Evolutionary conservation across 305 asterid genomes (phyloP), one percentile per base, ranked within the genome.

Genomic region (Lippia alba): DNA sequence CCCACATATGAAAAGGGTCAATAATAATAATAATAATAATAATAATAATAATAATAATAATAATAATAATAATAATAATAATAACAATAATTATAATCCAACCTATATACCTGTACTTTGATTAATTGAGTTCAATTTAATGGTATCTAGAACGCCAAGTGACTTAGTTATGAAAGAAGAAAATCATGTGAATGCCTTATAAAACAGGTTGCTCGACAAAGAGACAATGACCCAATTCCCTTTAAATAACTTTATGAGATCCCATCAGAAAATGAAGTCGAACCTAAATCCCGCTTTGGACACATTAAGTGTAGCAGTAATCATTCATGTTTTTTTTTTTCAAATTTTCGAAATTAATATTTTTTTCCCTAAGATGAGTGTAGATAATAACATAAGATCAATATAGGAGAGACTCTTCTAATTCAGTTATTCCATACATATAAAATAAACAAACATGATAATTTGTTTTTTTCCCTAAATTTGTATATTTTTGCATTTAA

Each of bases 151-250:
- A 49, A 12, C n/a, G 19, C n/a, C 5, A 54, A 50, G 40, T 54
- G 2, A 24, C 39, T 56, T 56, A 16, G 49, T n/a, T n/a, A n/a
- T n/a, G 11, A 51, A 33, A 48, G 16, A 46, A 36, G 71, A 39
- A 18, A 34, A 36, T 12, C 12, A 57, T 57, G 63, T 32, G 63
- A 57, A 33, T 57, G 63, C 45, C 46, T 33, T 57, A 5, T n/a
- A 33, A 57, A 30, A 57, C 30, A 24, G 30, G 30, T 24, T 3
- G 30, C 3, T 24, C 3, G 30, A 24, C 30, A 24, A 24, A 24
- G 30, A 1, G 30, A 24, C 30, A 24, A 24, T 1, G 1, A 24
- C 3, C 18, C 63, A 16, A 30, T 12, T 11, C 19, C 15, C 12
- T 57, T 18, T 45, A 16, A 40, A 41, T 17, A 2, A 34, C 54